Percentiles rank a stretch among this genome's conserved stretches.
These are phyloP conservation scores for Leccinum griseonigrum DNA, from an alignment of 1,284 basidiomycete genomes.

Conservation along the genomic window DNA sequence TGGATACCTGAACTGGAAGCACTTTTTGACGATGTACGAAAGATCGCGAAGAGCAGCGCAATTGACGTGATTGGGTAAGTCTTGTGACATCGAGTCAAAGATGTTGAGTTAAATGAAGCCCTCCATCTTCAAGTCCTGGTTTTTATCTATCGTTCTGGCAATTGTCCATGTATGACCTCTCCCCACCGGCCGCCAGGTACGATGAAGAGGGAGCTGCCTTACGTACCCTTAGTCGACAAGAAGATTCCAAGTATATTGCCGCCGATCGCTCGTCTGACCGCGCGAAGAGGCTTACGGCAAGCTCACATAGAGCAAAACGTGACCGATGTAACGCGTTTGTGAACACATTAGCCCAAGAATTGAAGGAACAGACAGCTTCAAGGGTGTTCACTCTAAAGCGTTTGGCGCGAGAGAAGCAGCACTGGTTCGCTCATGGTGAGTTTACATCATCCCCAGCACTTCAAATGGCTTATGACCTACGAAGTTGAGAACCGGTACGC, in stretches of 20 bases:
- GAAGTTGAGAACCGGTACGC: conserved; percentile 47
- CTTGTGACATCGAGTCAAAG: neutral
- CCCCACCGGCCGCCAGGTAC: conserved; percentile 66
- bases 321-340: conserved; percentile 62
- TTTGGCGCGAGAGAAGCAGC: conserved; percentile 74
- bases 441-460: neutral
- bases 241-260: conserved; percentile 53
- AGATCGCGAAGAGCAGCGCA: conserved; percentile 62
- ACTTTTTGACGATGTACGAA: conserved; percentile 69
- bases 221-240: conserved; percentile 56
- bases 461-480: conserved; percentile 11
- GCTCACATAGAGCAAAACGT: conserved; percentile 55
- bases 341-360: conserved; percentile 58
- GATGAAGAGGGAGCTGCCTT: conserved; percentile 66
- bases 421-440: conserved; percentile 87
- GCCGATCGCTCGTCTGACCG: conserved; percentile 69
- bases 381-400: conserved; percentile 76
- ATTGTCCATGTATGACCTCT: conserved; percentile 83
- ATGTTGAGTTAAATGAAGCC: conserved; percentile 5
- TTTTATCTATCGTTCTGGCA: conserved; percentile 98
- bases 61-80: conserved; percentile 71
- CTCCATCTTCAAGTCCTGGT: conserved; percentile 59
- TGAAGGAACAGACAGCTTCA: conserved; percentile 73
- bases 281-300: conserved; percentile 49
- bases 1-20: conserved; percentile 73